Conservation (phyloP, 495 filamentous ascomycete species). For the Annulohypoxylon moriforme region DNA sequence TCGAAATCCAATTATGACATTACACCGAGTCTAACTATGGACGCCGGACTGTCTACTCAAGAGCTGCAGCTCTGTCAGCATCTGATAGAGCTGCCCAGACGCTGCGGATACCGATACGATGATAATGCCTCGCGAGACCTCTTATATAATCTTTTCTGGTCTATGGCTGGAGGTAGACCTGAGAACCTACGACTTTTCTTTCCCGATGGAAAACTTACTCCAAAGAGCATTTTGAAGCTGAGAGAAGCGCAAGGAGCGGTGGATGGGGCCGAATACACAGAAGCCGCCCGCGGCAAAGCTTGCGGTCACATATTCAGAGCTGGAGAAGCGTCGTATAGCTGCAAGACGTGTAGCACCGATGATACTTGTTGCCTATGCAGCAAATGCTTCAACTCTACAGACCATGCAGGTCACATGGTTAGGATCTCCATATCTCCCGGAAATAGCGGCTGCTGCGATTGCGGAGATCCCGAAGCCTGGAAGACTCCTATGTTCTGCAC, state of each 20-base stretch:
- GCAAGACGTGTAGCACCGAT: conserved; percentile 89
- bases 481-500: conserved; percentile 86
- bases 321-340: conserved; percentile 92
- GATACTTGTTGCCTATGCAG: conserved; percentile 89
- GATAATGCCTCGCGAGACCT: conserved; percentile 74
- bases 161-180: conserved; percentile 76
- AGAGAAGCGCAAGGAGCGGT: conserved; percentile 87
- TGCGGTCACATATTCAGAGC: conserved; percentile 96
- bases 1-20: conserved; percentile 26
- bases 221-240: conserved; percentile 75
- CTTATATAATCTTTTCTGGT: conserved; percentile 83
- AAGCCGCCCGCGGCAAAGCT: conserved; percentile 89
- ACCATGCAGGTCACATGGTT: conserved; percentile 94
- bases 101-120: conserved; percentile 77
- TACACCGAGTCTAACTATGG: conserved; percentile 49
- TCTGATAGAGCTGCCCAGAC: conserved; percentile 76
- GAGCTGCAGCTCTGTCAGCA: conserved; percentile 82
- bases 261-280: conserved; percentile 94
- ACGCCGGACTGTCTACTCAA: conserved; percentile 69
- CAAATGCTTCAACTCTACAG: conserved; percentile 93
- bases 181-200: conserved; percentile 83
- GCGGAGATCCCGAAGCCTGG: conserved; percentile 96
- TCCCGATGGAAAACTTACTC: conserved; percentile 71
- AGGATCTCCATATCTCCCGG: conserved; percentile 85
- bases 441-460: conserved; percentile 96